Percentiles rank a stretch among this genome's conserved stretches.
phyloP scores from a whole-genome alignment of 2,329 filamentous ascomycete species.

The Tolypocladium paradoxum region DNA sequence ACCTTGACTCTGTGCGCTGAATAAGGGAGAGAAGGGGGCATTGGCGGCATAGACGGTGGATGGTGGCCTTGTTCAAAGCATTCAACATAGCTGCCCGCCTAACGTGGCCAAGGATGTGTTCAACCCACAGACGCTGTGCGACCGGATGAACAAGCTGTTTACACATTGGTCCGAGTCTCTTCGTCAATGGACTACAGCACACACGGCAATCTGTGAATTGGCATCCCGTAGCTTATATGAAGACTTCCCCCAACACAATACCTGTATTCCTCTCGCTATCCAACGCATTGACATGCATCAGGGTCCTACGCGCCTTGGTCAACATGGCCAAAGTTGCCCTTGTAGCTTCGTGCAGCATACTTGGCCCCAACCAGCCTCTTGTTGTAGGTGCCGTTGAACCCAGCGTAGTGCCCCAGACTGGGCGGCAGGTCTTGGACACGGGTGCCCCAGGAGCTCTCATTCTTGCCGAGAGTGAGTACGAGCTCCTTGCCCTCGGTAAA shows the following conservation, averaged over 20 bases:
- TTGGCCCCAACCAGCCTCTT: too few species aligned
- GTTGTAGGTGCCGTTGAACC: slow-evolving; percentile 12
- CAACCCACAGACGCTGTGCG: too few species aligned
- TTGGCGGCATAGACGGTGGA: neutral
- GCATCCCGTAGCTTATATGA: too few species aligned
- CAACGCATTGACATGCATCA: neutral
- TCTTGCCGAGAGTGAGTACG: slow-evolving; percentile 48
- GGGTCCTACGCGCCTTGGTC: neutral
- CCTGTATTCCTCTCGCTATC: neutral
- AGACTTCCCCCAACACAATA: too few species aligned
- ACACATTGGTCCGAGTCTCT: too few species aligned
- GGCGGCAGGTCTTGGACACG: slow-evolving; percentile 49
- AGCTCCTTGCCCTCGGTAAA: slow-evolving; percentile 54
- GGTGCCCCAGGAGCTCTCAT: slow-evolving; percentile 57
- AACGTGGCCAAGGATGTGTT: neutral
- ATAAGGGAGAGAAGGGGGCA: neutral
- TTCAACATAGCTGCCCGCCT: too few species aligned
- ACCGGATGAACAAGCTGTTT: too few species aligned
- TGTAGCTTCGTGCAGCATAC: neutral
- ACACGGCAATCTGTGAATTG: too few species aligned
- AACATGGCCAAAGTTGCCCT: neutral
- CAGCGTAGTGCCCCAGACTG: slow-evolving; percentile 33
- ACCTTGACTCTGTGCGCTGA: slow-evolving; percentile 23
- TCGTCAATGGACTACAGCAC: too few species aligned
- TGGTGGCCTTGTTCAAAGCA: neutral